A percentile compares a stretch with the other conserved stretches of the same genome.
These are phyloP conservation scores for Diplodia sapinea DNA, from an alignment of 2,329 filamentous ascomycete species.

Conservation along the genomic window DNA sequence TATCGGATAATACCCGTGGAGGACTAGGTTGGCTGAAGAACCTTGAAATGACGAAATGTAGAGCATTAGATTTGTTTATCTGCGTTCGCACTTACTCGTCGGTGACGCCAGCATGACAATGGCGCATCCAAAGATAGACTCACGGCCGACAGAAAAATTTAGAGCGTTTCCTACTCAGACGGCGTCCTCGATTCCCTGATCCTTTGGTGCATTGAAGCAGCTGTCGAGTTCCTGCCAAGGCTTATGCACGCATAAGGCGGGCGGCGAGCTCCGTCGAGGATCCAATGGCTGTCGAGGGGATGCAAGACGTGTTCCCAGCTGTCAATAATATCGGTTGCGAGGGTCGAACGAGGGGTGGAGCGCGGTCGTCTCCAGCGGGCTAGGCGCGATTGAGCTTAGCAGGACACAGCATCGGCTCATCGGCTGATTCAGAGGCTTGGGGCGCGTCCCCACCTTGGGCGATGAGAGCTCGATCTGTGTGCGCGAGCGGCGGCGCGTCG, in stretches of 20 bases:
- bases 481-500: background rate
- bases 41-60: slow-evolving; percentile 11
- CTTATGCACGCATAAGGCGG: background rate
- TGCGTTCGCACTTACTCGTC: slow-evolving; percentile 2
- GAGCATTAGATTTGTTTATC: background rate
- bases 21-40: background rate
- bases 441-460: slow-evolving; percentile 4
- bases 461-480: slow-evolving; percentile 5
- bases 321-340: slow-evolving; percentile 11
- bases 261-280: slow-evolving; percentile 5
- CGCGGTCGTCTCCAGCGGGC: slow-evolving; percentile 17
- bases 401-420: slow-evolving; percentile 9
- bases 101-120: slow-evolving; percentile 28
- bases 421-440: slow-evolving; percentile 15
- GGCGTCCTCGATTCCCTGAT: slow-evolving; percentile 1
- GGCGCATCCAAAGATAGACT: slow-evolving; percentile 22
- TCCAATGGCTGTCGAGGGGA: slow-evolving; percentile 12
- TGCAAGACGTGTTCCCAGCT: slow-evolving; percentile 1
- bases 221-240: slow-evolving; percentile 9
- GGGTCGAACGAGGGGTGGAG: slow-evolving; percentile 24
- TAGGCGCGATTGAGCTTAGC: slow-evolving; percentile 11
- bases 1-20: slow-evolving; percentile 26
- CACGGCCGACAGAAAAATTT: slow-evolving; percentile 4
- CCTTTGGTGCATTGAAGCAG: slow-evolving; percentile 11
- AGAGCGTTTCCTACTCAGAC: slow-evolving; percentile 9